phyloP scores from a whole-genome alignment of 2,329 filamentous ascomycete genomes.

The Claviceps sp. region DNA sequence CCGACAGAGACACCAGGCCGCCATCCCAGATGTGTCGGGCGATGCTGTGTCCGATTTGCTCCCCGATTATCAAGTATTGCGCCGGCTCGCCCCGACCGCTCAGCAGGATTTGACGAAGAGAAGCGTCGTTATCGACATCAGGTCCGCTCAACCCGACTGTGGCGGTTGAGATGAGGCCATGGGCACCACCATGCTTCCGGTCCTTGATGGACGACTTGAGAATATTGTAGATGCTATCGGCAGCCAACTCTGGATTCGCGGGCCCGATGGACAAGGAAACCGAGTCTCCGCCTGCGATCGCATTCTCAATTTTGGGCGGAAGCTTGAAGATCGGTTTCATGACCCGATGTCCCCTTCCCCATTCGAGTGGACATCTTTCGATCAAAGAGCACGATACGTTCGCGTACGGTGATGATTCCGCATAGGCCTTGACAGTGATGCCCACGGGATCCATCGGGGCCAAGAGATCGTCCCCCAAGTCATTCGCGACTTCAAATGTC shows the following conservation, averaged over 20 bases:
- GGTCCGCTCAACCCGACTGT: constrained; percentile 23
- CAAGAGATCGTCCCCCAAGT: constrained; percentile 43
- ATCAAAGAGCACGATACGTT: constrained; percentile 14
- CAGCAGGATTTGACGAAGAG: constrained; percentile 17
- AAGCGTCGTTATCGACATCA: constrained; percentile 12
- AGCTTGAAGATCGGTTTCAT: constrained; percentile 22
- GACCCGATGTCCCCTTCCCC: constrained; percentile 25
- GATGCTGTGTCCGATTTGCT: constrained; percentile 47
- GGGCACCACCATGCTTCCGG: constrained; percentile 9
- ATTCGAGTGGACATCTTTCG: constrained; percentile 15
- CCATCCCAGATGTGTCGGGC: constrained; percentile 47
- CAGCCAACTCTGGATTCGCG: constrained; percentile 12
- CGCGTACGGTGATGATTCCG: constrained; percentile 8
- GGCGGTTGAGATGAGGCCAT: constrained; percentile 30
- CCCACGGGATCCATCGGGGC: constrained; percentile 30
- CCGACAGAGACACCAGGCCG: constrained; percentile 31
- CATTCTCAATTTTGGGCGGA: constrained; percentile 14
- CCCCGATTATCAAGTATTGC: constrained; percentile 30
- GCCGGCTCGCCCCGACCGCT: constrained; percentile 11
- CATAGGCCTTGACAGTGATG: constrained; percentile 24
- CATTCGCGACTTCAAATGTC: constrained; percentile 42
- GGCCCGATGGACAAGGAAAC: constrained; percentile 18
- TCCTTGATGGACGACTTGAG: constrained; percentile 10
- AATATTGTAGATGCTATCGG: constrained; percentile 15
- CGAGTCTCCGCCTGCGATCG: constrained; percentile 12